Conservation (phyloP, 257 asterid species). For the Capsicum rhomboideum region DNA sequence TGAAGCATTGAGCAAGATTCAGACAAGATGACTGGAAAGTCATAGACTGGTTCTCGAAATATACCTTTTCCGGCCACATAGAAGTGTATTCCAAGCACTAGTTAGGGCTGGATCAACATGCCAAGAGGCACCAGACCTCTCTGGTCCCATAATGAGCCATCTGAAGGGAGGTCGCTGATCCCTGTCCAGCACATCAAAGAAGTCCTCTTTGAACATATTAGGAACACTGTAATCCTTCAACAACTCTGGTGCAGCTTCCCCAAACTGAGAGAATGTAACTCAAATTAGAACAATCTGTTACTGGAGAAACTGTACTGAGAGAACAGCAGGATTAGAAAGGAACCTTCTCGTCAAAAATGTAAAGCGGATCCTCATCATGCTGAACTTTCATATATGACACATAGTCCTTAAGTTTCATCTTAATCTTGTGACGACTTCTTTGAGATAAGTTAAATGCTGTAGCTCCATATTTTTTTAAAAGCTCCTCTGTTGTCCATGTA, state of each 20-base stretch:
- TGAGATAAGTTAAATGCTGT: conserved; percentile 71
- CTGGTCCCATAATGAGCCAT: conserved; percentile 97
- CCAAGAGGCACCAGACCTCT: conserved; percentile 99
- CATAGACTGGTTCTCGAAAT: background rate
- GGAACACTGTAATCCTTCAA: conserved; percentile 79
- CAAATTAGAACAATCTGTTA: conserved; percentile 9
- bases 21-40: background rate
- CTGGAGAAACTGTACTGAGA: conserved; percentile 7
- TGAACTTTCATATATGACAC: conserved; percentile 65
- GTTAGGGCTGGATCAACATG: conserved; percentile 99
- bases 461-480: conserved; percentile 57
- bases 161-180: conserved; percentile 89
- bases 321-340: conserved; percentile 12
- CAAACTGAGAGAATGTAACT: conserved; percentile 47
- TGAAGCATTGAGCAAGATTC: background rate
- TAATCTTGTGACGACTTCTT: conserved; percentile 64
- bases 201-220: conserved; percentile 81
- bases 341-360: conserved; percentile 90
- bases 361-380: conserved; percentile 97
- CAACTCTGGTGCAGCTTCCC: conserved; percentile 75
- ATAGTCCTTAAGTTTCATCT: conserved; percentile 78
- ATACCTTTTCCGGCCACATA: conserved; percentile 95
- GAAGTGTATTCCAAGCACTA: conserved; percentile 99
- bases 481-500: conserved; percentile 72
- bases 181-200: conserved; percentile 70